Base-by-base conservation (phyloP, 495 filamentous ascomycete species). In the Cercophora scortea region DNA sequence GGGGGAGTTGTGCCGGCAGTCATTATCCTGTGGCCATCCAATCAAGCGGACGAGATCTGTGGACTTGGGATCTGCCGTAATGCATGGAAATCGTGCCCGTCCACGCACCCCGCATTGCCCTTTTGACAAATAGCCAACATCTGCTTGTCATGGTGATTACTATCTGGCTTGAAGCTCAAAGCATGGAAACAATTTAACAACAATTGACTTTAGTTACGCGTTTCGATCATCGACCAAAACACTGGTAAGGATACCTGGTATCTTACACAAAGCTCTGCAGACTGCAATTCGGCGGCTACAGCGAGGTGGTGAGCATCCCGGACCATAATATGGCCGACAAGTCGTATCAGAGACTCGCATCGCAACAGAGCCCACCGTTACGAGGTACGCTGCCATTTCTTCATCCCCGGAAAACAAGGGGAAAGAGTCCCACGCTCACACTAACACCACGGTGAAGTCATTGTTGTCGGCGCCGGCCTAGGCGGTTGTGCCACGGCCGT, bases 401-500 rank as follows among this genome's bases (percentile, higher is more conserved):
- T 12, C 12, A 4, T 45, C 1, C 8, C 45, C 45, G 35, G 6
- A n/a, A 48, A 12, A 32, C 12, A 25, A 48, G 8, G 10, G 34
- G 18, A 25, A 48, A 16, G 10, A 43, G 18, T 32, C 19, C 8
- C 9, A 6, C 19, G 10, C 12, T 16, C 11, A n/a, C 16, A 4
- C 39, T 42, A 18, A 50, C 18, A 19, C 33, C 32, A 51, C 11
- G 32, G 36, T 18, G 19, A 44, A 53, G 77, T 71, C 17, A 71
- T 80, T 40, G 69, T 79, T 32, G 70, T 80, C 15, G 77, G 77
- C 16, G 77, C 76, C 32, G 77, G 77, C 16, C 75, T 80, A 6
- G 76, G 77, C n/a, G 77, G 77, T 7, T 80, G 77, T 55, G 77
- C 77, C 6, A 66, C 71, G 16, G 76, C 77, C 15, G 63, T 78